phyloP scores from a whole-genome alignment of 1,284 basidiomycete genomes.

The Trametes hirsuta region DNA sequence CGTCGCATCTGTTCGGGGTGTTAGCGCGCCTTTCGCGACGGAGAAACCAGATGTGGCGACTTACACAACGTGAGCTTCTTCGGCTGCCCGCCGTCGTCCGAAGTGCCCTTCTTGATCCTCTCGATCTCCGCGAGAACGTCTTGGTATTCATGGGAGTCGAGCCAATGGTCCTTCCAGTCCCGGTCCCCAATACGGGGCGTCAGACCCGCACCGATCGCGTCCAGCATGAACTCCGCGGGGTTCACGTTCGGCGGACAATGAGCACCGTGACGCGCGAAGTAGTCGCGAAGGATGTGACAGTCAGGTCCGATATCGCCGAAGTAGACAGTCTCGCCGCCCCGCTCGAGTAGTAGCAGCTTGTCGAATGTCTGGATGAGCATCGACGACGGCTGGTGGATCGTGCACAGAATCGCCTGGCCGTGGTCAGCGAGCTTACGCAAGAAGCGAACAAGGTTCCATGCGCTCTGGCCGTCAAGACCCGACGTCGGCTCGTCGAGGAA shows the following conservation, averaged over 20 bases:
- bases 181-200: slow-evolving; percentile 55
- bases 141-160: slow-evolving; percentile 49
- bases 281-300: slow-evolving; percentile 61
- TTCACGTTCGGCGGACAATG: slow-evolving; percentile 59
- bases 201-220: slow-evolving; percentile 44
- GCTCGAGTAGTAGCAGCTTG: slow-evolving; percentile 65
- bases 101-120: slow-evolving; percentile 37
- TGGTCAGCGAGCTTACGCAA: slow-evolving; percentile 83
- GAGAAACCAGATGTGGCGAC: slow-evolving; percentile 3
- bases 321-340: slow-evolving; percentile 74
- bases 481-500: slow-evolving; percentile 66
- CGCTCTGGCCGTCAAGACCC: slow-evolving; percentile 73
- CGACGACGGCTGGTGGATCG: slow-evolving; percentile 76
- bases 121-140: slow-evolving; percentile 38
- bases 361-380: slow-evolving; percentile 79
- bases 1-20: slow-evolving; percentile 61
- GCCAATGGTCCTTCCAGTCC: slow-evolving; percentile 70
- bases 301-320: slow-evolving; percentile 80
- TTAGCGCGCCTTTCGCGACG: background rate
- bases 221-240: slow-evolving; percentile 42
- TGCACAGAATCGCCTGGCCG: slow-evolving; percentile 83
- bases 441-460: slow-evolving; percentile 86
- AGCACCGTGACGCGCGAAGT: slow-evolving; percentile 73
- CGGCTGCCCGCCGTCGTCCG: slow-evolving; percentile 27
- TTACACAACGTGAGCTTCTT: slow-evolving; percentile 35